Conservation (phyloP, 1,139 yeast species). For the Yamadazyma friedrichii region DNA sequence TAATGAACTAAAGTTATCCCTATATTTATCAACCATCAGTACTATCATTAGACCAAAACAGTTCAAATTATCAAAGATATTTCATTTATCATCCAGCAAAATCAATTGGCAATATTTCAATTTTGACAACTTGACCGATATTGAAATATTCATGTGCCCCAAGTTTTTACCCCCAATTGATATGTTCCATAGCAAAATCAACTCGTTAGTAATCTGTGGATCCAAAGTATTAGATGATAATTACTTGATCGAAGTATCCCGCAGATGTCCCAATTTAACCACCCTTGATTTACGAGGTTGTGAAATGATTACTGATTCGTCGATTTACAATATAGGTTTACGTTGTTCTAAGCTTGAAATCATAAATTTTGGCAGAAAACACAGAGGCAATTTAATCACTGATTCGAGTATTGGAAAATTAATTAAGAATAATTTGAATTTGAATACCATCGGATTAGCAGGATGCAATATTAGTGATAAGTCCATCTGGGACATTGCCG, state of each 20-base stretch:
- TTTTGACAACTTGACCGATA: conserved; percentile 54
- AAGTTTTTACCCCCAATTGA: conserved; percentile 54
- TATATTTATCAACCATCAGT: conserved; percentile 28
- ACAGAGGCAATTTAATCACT: conserved; percentile 65
- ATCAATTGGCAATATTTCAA: conserved; percentile 21
- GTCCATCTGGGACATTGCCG: conserved; percentile 77
- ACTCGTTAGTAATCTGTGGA: conserved; percentile 72
- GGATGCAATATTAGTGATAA: conserved; percentile 82
- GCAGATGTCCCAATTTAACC: conserved; percentile 57
- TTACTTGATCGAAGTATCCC: conserved; percentile 51
- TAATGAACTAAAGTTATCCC: conserved; percentile 44
- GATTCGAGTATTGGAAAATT: conserved; percentile 65
- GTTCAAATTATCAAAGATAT: conserved; percentile 38
- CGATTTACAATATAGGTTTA: conserved; percentile 63
- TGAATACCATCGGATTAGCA: conserved; percentile 81
- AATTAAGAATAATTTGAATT: conserved; percentile 49
- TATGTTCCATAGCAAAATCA: conserved; percentile 43
- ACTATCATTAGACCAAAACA: conserved; percentile 23
- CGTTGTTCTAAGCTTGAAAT: conserved; percentile 54
- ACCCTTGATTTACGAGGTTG: conserved; percentile 83
- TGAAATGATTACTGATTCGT: conserved; percentile 72
- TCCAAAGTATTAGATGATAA: conserved; percentile 63
- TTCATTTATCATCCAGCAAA: conserved; percentile 21
- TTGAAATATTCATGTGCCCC: conserved; percentile 86
- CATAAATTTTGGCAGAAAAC: conserved; percentile 80